These are phyloP conservation scores for Metschnikowia cubensis DNA, from an alignment of 805 yeast species.

Conservation along the genomic window DNA sequence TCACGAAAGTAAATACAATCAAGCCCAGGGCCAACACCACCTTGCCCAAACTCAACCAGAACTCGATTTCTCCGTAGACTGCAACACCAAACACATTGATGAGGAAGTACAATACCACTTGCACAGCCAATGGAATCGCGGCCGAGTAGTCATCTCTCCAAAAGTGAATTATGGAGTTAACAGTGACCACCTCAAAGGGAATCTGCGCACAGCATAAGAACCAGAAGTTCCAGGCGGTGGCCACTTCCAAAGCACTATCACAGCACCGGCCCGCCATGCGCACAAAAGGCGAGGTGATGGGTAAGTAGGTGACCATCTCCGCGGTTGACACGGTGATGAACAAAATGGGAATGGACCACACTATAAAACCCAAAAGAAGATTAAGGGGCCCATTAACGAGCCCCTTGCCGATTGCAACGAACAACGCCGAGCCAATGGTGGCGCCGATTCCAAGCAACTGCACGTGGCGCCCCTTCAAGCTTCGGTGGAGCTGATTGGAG, in stretches of 20 bases:
- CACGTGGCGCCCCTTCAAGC: slow-evolving; percentile 64
- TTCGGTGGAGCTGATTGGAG: slow-evolving; percentile 33
- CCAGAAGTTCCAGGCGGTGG: slow-evolving; percentile 80
- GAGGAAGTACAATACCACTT: slow-evolving; percentile 55
- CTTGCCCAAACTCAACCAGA: slow-evolving; percentile 41
- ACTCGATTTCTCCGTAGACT: slow-evolving; percentile 54
- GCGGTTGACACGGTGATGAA: slow-evolving; percentile 68
- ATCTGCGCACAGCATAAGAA: slow-evolving; percentile 70
- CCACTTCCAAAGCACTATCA: slow-evolving; percentile 70
- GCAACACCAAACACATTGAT: slow-evolving; percentile 47
- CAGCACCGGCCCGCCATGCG: slow-evolving; percentile 70
- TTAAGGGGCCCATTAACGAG: slow-evolving; percentile 64
- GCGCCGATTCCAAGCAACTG: slow-evolving; percentile 79
- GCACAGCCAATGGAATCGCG: slow-evolving; percentile 64
- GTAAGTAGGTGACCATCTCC: slow-evolving; percentile 74
- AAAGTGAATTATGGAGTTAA: slow-evolving; percentile 70
- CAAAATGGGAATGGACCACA: slow-evolving; percentile 70
- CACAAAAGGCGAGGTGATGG: slow-evolving; percentile 74
- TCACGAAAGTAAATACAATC: slow-evolving; percentile 17
- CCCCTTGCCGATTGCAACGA: slow-evolving; percentile 67
- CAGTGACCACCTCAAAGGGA: slow-evolving; percentile 81
- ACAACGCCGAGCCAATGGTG: slow-evolving; percentile 76
- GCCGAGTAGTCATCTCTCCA: slow-evolving; percentile 78
- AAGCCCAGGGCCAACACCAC: slow-evolving; percentile 24
- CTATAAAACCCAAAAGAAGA: slow-evolving; percentile 56